phyloP scores from a whole-genome alignment of 768 basidiomycete species.

The Leucocoprinus sp. region DNA sequence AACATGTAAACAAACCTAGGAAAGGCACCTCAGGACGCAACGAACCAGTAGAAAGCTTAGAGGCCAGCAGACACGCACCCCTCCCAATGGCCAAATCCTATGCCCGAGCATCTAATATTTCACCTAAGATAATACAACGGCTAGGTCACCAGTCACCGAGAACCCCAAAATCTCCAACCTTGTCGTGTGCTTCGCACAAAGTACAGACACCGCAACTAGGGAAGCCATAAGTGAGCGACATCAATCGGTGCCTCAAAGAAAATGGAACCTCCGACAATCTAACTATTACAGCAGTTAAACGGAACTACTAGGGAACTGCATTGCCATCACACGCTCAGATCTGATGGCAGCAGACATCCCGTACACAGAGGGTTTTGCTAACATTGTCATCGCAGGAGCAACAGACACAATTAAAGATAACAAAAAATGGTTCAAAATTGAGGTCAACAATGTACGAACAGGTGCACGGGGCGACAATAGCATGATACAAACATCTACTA shows the following conservation, averaged over 20 bases:
- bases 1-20: no score
- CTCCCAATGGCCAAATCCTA: no score
- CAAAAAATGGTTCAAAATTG: constrained; percentile 16
- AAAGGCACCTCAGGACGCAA: no score
- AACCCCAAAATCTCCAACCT: not conserved
- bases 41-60: no score
- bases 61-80: no score
- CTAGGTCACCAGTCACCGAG: no score
- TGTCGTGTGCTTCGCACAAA: not conserved
- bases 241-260: not conserved
- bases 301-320: not conserved
- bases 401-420: constrained; percentile 13
- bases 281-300: not conserved
- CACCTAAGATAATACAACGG: no score
- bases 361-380: constrained; percentile 9
- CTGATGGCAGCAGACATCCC: constrained; percentile 12
- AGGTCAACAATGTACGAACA: constrained; percentile 14
- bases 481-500: constrained; percentile 37
- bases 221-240: not conserved
- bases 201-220: not conserved
- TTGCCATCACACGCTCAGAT: not conserved
- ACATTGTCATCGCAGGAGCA: constrained; percentile 4
- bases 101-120: no score
- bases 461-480: constrained; percentile 17
- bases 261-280: not conserved